Evolutionary conservation across 2,329 filamentous ascomycete species (phyloP), one percentile per base, ranked within the genome.

Genomic region (Myriosclerotinia scirpicola): DNA sequence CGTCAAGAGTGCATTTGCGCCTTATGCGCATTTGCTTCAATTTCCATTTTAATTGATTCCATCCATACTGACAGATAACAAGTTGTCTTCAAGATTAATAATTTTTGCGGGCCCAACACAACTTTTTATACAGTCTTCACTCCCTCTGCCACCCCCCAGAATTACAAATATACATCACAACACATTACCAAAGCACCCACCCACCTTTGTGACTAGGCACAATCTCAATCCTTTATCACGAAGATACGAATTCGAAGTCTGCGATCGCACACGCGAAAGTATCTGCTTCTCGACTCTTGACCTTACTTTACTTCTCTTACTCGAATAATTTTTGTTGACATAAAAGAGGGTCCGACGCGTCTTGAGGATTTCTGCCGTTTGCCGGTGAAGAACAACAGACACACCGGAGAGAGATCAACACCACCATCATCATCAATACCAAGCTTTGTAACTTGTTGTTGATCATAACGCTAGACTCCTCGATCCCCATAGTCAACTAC

Each of bases 61-160:
- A 46, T 60, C 44, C 12, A 46, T 48, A 52, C 63, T 60, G 63
- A 65, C 34, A 60, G 36, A 52, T 42, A 60, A 53, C 5, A 65
- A 59, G 46, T 52, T 53, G 54, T 60, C 17, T 60, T 11, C 54
- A 58, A 52, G 20, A 60, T 53, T 60, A 58, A 54, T 42, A 38
- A 50, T 60, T 52, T 65, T 65, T 65, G 63, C 63, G 63, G 63
- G 54, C 38, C 63, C 54, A 42, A 54, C 60, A 30, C n/a, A 59
- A 36, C 15, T 30, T 36, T 53, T 38, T 50, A 40, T 34, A 50
- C 54, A 53, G 22, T 61, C 44, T 61, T n/a, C 36, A 50, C 64
- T 46, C 34, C 14, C 40, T 58, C 44, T 58, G 17, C 54, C 54
- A 59, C 26, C 26, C 30, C 6, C 30, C 2, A 48, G 22, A 42